phyloP scores from a whole-genome alignment of 305 asterid genomes.

The Striga hermonthica region DNA sequence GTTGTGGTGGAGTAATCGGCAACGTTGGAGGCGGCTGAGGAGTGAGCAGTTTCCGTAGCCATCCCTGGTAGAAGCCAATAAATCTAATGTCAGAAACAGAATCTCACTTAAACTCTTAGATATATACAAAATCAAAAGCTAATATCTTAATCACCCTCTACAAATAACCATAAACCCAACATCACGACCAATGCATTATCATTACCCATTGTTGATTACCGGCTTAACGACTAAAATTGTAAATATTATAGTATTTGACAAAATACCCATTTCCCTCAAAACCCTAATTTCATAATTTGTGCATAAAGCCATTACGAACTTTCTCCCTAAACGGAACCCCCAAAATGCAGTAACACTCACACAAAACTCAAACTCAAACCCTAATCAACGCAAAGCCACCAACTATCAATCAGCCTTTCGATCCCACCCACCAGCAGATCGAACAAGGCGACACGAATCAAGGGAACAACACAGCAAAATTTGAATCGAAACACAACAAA shows the following conservation, averaged over 20 bases:
- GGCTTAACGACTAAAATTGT: not conserved
- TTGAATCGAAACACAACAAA: slow-evolving; percentile 25
- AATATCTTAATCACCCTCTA: not conserved
- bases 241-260: not conserved
- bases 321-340: slow-evolving; percentile 10
- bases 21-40: slow-evolving; percentile 41
- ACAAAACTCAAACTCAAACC: slow-evolving; percentile 27
- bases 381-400: slow-evolving; percentile 18
- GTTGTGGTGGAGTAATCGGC: too few species aligned
- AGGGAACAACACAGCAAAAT: slow-evolving; percentile 22
- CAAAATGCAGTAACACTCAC: slow-evolving; percentile 14
- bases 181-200: not conserved
- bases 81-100: not conserved
- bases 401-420: slow-evolving; percentile 19
- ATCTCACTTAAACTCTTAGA: not conserved
- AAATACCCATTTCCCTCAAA: slow-evolving; percentile 15
- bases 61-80: slow-evolving; percentile 35
- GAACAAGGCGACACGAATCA: not conserved
- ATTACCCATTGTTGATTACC: not conserved
- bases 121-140: too few species aligned
- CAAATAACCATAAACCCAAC: not conserved
- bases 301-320: slow-evolving; percentile 19
- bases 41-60: slow-evolving; percentile 52
- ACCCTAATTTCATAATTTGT: slow-evolving; percentile 35
- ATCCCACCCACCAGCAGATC: slow-evolving; percentile 29